Evolutionary conservation across 768 basidiomycete species (phyloP).

Genomic region (Tulasnella sp.): DNA sequence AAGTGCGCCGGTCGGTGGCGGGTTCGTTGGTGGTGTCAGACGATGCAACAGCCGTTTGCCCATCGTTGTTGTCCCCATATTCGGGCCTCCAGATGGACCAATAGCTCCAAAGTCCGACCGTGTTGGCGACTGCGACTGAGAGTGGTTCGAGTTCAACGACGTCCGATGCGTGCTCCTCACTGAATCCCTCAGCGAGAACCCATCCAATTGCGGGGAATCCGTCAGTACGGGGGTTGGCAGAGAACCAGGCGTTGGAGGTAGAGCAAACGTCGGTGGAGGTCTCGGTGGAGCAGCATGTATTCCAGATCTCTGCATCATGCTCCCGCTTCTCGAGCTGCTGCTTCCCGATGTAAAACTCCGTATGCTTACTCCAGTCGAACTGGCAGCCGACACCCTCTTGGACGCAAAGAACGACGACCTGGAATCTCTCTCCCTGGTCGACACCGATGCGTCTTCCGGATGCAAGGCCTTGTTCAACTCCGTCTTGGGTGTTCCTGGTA

Average conservation of each 20-base stretch:
- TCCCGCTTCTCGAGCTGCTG: constrained; percentile 9
- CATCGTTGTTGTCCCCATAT: not conserved
- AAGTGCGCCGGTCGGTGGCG: not conserved
- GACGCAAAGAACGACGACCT: constrained; percentile 21
- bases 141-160: constrained; percentile 14
- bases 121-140: not conserved
- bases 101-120: constrained; percentile 13
- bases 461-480: constrained; percentile 1
- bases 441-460: constrained; percentile 13
- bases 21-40: constrained; percentile 12
- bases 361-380: constrained; percentile 25
- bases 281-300: not conserved
- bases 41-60: not conserved
- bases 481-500: not conserved
- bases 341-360: constrained; percentile 22
- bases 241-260: constrained; percentile 12
- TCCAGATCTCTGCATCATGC: not conserved
- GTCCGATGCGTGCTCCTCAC: not conserved
- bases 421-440: constrained; percentile 10
- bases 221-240: not conserved
- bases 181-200: not conserved
- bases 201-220: not conserved
- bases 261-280: constrained; percentile 22
- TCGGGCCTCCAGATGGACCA: not conserved
- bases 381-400: constrained; percentile 5